Percentiles rank a stretch among this genome's conserved stretches.
Conservation (phyloP, 2,329 filamentous ascomycete species). For the Ophidiomyces ophidiicola region DNA sequence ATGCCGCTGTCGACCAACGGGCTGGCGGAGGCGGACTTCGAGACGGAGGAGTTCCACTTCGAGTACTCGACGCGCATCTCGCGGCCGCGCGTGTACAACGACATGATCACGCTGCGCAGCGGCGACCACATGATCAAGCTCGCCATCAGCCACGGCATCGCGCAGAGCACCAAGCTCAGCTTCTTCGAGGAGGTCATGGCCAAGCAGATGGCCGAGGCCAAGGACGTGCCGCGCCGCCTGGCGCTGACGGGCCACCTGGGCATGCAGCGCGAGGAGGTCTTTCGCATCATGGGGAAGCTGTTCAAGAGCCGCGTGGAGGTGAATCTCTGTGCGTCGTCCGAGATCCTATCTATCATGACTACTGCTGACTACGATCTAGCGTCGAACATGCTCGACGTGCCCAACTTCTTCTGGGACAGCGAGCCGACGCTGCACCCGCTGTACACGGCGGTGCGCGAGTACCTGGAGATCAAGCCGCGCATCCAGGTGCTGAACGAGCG, state of each 20-base stretch:
- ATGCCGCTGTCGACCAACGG: slow-evolving; percentile 63
- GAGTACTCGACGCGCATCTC: slow-evolving; percentile 83
- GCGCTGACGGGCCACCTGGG: slow-evolving; percentile 82
- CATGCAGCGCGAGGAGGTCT: slow-evolving; percentile 83
- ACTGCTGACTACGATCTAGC: slow-evolving; percentile 39
- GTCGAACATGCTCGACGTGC: slow-evolving; percentile 89
- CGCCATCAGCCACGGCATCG: slow-evolving; percentile 92
- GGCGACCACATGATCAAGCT: slow-evolving; percentile 98
- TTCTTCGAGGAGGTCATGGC: slow-evolving; percentile 96
- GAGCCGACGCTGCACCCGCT: slow-evolving; percentile 91
- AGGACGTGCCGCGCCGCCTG: slow-evolving; percentile 78
- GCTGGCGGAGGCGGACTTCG: slow-evolving; percentile 77
- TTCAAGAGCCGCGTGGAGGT: slow-evolving; percentile 95
- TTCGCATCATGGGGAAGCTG: slow-evolving; percentile 76
- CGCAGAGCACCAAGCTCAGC: slow-evolving; percentile 89
- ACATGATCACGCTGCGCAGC: slow-evolving; percentile 94
- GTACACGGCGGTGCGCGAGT: slow-evolving; percentile 88
- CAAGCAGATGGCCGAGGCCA: slow-evolving; percentile 81
- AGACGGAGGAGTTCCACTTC: slow-evolving; percentile 97
- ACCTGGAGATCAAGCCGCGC: slow-evolving; percentile 90
- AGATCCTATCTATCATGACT: neutral
- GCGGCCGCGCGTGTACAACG: slow-evolving; percentile 87
- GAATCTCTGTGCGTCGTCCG: slow-evolving; percentile 66
- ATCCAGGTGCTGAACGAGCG: slow-evolving; percentile 96
- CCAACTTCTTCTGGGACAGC: slow-evolving; percentile 97